Conservation (phyloP, 1,139 yeast species). For the Lodderomyces metapsilosis region DNA sequence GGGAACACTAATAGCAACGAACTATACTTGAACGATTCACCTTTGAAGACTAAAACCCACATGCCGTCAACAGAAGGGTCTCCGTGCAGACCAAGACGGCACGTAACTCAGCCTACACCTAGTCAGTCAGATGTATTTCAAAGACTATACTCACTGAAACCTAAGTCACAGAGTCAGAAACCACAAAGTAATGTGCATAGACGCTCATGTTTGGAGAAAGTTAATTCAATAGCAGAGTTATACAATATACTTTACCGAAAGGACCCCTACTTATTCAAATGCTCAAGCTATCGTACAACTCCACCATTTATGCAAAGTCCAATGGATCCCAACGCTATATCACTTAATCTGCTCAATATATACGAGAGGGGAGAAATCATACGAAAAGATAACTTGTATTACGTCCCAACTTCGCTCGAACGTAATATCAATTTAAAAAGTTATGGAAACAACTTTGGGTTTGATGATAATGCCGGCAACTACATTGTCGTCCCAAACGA, state of each 20-base stretch:
- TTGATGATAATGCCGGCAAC: conserved; percentile 70
- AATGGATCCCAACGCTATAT: conserved; percentile 9
- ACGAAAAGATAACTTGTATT: conserved; percentile 41
- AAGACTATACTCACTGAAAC: conserved; percentile 11
- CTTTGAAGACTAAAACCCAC: not conserved
- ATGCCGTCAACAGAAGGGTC: conserved; percentile 4
- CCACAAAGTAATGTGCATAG: conserved; percentile 3
- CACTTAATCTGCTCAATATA: conserved; percentile 28
- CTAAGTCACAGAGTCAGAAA: not conserved
- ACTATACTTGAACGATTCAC: not conserved
- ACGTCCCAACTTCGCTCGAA: conserved; percentile 25
- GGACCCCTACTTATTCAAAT: conserved; percentile 22
- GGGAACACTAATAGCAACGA: not conserved
- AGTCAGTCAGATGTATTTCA: conserved; percentile 11
- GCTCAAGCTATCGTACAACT: not conserved
- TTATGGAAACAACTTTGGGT: conserved; percentile 58
- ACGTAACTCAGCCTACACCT: conserved; percentile 10
- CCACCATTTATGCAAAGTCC: conserved; percentile 1
- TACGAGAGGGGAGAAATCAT: conserved; percentile 56
- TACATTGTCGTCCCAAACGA: conserved; percentile 58
- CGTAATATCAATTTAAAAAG: conserved; percentile 44
- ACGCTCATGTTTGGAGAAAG: conserved; percentile 12
- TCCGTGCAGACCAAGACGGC: conserved; percentile 12
- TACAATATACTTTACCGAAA: conserved; percentile 20
- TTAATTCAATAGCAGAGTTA: conserved; percentile 20